These are phyloP conservation scores for Fusarium dimerum DNA, from an alignment of 2,329 filamentous ascomycete genomes.

Conservation along the genomic window DNA sequence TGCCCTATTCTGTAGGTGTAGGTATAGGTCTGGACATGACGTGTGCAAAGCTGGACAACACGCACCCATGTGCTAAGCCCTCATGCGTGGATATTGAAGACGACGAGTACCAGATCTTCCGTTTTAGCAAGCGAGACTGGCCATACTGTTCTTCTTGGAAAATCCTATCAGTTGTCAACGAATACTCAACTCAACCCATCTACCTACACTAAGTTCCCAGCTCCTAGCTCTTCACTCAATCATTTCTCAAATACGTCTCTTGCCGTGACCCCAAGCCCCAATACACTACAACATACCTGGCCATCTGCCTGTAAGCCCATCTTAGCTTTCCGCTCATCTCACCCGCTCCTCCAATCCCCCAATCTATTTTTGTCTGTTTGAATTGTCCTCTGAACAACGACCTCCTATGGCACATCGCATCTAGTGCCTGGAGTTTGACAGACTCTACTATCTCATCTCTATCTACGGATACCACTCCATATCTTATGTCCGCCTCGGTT, in stretches of 20 bases:
- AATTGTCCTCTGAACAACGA: constrained; percentile 3
- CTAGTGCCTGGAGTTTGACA: neutral
- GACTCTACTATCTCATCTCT: constrained; percentile 2
- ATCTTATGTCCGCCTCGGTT: constrained; percentile 1
- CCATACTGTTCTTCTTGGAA: neutral
- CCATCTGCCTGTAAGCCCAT: neutral
- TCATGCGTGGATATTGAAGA: neutral
- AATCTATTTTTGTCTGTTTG: constrained; percentile 4
- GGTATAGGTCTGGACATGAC: neutral
- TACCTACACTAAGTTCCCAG: neutral
- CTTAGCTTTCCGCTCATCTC: neutral
- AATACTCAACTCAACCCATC: neutral
- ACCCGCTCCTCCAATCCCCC: constrained; percentile 8
- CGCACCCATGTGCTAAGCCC: neutral
- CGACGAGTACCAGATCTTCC: neutral
- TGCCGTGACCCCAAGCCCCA: neutral
- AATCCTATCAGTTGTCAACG: neutral
- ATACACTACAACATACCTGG: neutral
- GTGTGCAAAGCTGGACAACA: neutral
- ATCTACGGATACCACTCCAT: constrained; percentile 4
- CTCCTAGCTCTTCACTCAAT: neutral
- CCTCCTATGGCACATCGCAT: constrained; percentile 4
- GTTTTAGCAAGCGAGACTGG: neutral
- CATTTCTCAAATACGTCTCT: neutral
- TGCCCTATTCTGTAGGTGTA: too few relatives aligned